Evolutionary conservation across 257 asterid species (phyloP).

Genomic region (Scutellaria baicalensis): DNA sequence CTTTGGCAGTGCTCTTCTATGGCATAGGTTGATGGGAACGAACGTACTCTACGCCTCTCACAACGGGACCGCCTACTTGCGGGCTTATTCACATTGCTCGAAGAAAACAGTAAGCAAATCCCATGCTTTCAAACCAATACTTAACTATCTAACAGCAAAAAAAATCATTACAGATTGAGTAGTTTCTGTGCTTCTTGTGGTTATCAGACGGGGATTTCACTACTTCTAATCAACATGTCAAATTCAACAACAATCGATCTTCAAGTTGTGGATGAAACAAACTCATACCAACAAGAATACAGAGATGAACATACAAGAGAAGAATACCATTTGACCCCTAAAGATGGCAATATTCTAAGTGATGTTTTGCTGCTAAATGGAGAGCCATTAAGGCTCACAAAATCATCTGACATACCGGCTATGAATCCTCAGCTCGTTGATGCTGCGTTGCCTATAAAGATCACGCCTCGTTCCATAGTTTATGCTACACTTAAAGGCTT

Average conservation of each 20-base stretch:
- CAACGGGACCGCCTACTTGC: conserved; percentile 46
- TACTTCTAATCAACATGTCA: conserved; percentile 69
- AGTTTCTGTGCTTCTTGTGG: neutral
- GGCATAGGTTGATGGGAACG: conserved; percentile 78
- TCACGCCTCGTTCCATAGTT: conserved; percentile 56
- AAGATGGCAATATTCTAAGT: conserved; percentile 59
- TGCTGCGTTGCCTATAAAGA: conserved; percentile 30
- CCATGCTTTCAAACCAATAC: neutral
- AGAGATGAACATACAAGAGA: conserved; percentile 28
- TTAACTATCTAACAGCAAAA: neutral
- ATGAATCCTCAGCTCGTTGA: conserved; percentile 45
- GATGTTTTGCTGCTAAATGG: conserved; percentile 62
- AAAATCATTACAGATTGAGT: neutral
- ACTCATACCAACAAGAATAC: conserved; percentile 10
- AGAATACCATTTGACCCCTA: conserved; percentile 75
- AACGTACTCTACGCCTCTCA: conserved; percentile 54
- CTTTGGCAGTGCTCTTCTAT: conserved; percentile 53
- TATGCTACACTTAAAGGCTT: conserved; percentile 50
- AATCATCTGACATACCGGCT: conserved; percentile 41
- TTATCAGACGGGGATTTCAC: conserved; percentile 43
- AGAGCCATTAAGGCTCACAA: conserved; percentile 54
- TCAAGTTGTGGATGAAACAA: conserved; percentile 25
- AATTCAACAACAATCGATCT: conserved; percentile 52
- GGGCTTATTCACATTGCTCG: conserved; percentile 73
- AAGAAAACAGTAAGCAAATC: conserved; percentile 39